Evolutionary conservation across 1,139 yeast species (phyloP).

Genomic region (Taphrina confusa): DNA sequence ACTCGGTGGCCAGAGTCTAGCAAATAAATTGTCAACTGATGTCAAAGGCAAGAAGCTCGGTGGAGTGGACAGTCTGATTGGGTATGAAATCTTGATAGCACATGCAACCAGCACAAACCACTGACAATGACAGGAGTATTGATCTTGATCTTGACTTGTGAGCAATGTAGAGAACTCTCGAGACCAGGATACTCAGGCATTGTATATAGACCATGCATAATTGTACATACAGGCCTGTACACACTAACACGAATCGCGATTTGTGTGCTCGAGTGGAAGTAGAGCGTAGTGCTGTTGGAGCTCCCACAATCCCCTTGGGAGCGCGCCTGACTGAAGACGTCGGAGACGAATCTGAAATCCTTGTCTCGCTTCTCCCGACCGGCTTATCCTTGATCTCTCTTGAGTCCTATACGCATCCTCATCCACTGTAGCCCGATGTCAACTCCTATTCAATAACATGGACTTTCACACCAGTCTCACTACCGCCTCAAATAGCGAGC

Average conservation of each 20-base stretch:
- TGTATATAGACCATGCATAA: too few relatives aligned
- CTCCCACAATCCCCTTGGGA: too few relatives aligned
- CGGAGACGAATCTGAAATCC: too few relatives aligned
- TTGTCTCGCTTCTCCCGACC: conserved; percentile 17
- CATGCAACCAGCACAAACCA: background rate
- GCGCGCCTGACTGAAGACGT: too few relatives aligned
- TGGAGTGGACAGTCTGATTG: conserved; percentile 31
- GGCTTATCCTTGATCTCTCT: conserved; percentile 11
- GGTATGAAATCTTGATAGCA: background rate
- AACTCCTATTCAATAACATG: background rate
- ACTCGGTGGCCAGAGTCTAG: background rate
- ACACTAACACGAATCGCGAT: too few relatives aligned
- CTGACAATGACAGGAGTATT: conserved; percentile 1
- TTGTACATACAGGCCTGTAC: too few relatives aligned
- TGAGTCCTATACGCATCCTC: background rate
- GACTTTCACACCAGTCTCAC: conserved; percentile 6
- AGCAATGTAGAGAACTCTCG: too few relatives aligned
- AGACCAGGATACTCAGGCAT: too few relatives aligned
- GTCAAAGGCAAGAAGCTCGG: background rate
- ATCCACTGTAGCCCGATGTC: background rate
- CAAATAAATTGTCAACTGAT: conserved; percentile 4
- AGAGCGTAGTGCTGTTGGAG: too few relatives aligned
- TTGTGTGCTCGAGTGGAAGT: too few relatives aligned
- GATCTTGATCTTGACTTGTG: conserved; percentile 31
- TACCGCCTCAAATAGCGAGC: conserved; percentile 3